phyloP scores from a whole-genome alignment of 495 filamentous ascomycete species.

The Aspergillus incahuasiensis region DNA sequence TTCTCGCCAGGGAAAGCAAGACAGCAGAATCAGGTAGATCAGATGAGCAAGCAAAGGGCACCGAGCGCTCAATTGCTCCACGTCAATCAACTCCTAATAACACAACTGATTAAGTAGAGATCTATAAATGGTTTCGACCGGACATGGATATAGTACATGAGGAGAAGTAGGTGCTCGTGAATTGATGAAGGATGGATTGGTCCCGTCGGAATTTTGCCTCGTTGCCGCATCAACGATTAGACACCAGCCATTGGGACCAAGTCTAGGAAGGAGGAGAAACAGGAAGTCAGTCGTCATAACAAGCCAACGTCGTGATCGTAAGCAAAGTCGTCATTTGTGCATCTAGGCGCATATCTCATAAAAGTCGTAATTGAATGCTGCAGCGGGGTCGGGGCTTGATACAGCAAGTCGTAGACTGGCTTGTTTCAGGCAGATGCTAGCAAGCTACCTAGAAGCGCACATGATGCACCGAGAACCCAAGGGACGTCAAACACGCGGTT shows the following conservation, averaged over 20 bases:
- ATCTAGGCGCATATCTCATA: conserved; percentile 6
- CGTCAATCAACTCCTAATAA: neutral
- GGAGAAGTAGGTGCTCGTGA: neutral
- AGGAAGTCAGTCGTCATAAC: neutral
- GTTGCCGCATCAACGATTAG: neutral
- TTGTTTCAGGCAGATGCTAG: neutral
- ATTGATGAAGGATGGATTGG: neutral
- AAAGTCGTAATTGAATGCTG: neutral
- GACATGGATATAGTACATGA: conserved; percentile 6
- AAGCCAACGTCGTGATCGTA: conserved; percentile 4
- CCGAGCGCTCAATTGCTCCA: neutral
- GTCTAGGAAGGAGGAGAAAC: neutral
- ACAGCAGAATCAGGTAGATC: neutral
- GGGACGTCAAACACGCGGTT: conserved; percentile 6
- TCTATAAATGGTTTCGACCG: conserved; percentile 1
- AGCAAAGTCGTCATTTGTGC: conserved; percentile 5
- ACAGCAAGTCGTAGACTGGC: neutral
- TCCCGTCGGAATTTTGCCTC: neutral
- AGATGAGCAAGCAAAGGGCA: neutral
- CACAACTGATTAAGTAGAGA: conserved; percentile 1
- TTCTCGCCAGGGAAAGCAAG: neutral
- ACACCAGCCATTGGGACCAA: neutral
- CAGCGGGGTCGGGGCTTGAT: neutral
- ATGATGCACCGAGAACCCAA: conserved; percentile 11
- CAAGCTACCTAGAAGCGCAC: conserved; percentile 18